These are phyloP conservation scores for Diplosphaera chodatii DNA, from an alignment of 139 green algal genomes.

Conservation along the genomic window DNA sequence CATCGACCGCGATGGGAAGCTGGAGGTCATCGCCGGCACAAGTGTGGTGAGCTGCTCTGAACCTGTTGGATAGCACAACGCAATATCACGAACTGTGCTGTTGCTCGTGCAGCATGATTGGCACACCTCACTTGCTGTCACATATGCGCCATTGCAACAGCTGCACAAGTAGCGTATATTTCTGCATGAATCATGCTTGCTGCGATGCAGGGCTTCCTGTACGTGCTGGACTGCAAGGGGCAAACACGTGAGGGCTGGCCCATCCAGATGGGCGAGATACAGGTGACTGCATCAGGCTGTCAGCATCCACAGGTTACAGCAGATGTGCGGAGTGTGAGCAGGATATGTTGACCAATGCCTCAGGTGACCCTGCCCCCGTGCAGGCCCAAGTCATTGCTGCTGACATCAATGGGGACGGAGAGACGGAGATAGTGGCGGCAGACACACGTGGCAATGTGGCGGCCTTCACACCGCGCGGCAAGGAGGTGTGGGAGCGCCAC, in stretches of 20 bases:
- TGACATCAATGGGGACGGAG: conserved; percentile 88
- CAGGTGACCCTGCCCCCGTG: no score
- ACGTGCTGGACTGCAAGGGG: conserved; percentile 76
- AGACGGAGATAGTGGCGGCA: conserved; percentile 78
- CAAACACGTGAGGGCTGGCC: conserved; percentile 67
- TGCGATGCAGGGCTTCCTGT: conserved; percentile 75
- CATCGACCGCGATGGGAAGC: conserved; percentile 72
- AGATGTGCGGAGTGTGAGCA: no score
- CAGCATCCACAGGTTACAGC: no score
- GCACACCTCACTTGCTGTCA: no score
- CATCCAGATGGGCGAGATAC: conserved; percentile 90
- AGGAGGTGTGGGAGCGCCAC: conserved; percentile 91
- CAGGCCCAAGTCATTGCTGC: conserved; percentile 74
- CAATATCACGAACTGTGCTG: no score
- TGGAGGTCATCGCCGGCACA: conserved; percentile 93
- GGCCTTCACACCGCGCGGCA: conserved; percentile 56
- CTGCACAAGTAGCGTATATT: no score
- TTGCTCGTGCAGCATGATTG: no score
- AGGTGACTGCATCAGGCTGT: conserved; percentile 18
- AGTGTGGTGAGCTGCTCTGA: conserved; percentile 48
- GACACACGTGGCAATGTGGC: conserved; percentile 88
- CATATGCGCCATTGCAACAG: no score
- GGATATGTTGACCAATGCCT: no score
- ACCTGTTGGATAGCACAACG: background rate
- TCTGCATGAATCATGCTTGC: background rate